Base-by-base conservation (phyloP, 805 yeast species). In the Candida koratica region DNA sequence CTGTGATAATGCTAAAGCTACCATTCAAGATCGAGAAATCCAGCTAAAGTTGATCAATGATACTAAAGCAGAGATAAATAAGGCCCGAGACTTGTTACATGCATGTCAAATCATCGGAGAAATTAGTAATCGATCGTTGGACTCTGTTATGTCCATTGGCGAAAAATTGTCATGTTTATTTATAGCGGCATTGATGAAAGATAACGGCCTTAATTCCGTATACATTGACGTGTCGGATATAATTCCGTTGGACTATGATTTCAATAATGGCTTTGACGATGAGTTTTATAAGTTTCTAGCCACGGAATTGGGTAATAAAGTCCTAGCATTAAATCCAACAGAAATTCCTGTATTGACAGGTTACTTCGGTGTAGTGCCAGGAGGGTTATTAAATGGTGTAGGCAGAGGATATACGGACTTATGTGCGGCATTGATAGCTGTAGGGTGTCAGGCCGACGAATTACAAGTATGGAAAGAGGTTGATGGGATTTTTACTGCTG, bases 391-490 rank as follows among this genome's bases (percentile, higher is more conserved):
- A 46, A 83, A 83, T 51, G 86, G 94, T 35, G 95, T 93, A 38
- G 98, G 98, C 29, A 79, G 98, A 55, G 98, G 98, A 25, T 93
- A 93, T 62, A 93, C 98, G 7, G 98, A 93, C 59, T 68, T 93
- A 49, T 93, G 98, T 69, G 98, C 98, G 13, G 98, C 97, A 1
- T 71, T 93, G 53, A 75, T 88, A 25, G 96, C 98, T 0, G 97
- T 93, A 18, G 98, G 97, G 1, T 62, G 83, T 33, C 77, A 73
- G 44, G 97, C 97, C 4, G 94, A 87, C 29, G 98, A 93, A 62
- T 71, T 93, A 44, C 98, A 93, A 65, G 86, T 93, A 33, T 93
- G 98, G 98, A 93, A 93, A 53, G 98, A 93, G 67, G 98, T 93
- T 35, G 98, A 93, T 58, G 98, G 98, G 51, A 93, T 93, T 25